These are phyloP conservation scores for Trichoderma brevicompactum DNA, from an alignment of 2,329 filamentous ascomycete species.

Conservation along the genomic window DNA sequence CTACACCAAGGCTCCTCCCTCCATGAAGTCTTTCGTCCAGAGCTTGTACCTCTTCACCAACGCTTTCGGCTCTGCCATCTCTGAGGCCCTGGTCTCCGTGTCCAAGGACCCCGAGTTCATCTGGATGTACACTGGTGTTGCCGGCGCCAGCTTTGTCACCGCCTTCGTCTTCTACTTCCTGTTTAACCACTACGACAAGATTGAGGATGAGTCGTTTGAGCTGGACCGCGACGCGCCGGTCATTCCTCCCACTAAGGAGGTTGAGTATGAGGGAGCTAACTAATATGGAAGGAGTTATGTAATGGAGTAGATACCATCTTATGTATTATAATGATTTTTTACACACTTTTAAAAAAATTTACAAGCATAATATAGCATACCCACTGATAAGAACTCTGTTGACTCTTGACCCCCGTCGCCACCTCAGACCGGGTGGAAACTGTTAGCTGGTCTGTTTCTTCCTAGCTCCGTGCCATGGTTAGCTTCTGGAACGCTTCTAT, in stretches of 20 bases:
- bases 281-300: not conserved
- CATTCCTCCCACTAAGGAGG: conserved; percentile 16
- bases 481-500: conserved; percentile 26
- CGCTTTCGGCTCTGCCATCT: conserved; percentile 62
- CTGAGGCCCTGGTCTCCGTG: conserved; percentile 62
- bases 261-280: conserved; percentile 19
- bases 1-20: conserved; percentile 72
- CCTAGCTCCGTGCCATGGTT: conserved; percentile 1
- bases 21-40: conserved; percentile 67
- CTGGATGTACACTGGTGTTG: conserved; percentile 69
- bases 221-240: conserved; percentile 41
- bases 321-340: conserved; percentile 18
- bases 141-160: conserved; percentile 51
- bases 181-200: conserved; percentile 46
- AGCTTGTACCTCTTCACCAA: conserved; percentile 64
- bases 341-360: not conserved
- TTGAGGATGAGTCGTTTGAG: conserved; percentile 47
- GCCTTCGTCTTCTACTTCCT: conserved; percentile 57
- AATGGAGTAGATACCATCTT: conserved; percentile 16
- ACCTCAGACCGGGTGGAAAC: conserved; percentile 2
- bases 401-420: conserved; percentile 2
- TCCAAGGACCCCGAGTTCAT: conserved; percentile 67
- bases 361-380: not conserved
- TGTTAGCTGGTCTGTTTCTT: not conserved
- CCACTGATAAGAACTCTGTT: conserved; percentile 12